These are phyloP conservation scores for Eucalyptus sp. DNA, from an alignment of 345 rosid genomes.

Conservation along the genomic window DNA sequence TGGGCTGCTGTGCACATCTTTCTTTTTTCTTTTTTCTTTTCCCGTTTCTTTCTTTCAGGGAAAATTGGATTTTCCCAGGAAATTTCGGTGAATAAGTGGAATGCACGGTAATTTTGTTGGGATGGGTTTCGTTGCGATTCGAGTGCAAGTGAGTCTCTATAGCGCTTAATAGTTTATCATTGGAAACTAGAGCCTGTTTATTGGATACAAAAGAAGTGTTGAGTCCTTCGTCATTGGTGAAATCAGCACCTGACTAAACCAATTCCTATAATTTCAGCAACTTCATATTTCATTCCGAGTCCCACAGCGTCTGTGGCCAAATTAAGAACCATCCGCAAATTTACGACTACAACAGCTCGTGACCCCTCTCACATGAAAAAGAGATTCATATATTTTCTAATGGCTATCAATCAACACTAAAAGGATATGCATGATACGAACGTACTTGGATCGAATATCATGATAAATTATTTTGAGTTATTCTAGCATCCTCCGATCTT, in stretches of 20 bases:
- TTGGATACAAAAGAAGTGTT: background rate
- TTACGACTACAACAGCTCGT: background rate
- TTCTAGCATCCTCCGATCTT: background rate
- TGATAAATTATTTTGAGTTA: background rate
- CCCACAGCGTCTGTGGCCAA: background rate
- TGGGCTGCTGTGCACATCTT: background rate
- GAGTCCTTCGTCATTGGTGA: background rate
- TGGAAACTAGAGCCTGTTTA: background rate
- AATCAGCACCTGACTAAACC: background rate
- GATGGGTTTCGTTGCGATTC: background rate
- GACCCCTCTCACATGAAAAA: background rate
- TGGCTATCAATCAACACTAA: background rate
- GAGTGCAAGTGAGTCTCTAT: background rate
- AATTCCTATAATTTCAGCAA: background rate
- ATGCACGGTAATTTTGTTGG: background rate
- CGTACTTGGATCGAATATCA: background rate
- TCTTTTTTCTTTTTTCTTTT: too few species aligned
- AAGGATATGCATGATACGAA: background rate
- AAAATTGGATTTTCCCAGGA: background rate
- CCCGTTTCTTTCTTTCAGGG: background rate
- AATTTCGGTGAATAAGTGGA: background rate
- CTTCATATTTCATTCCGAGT: background rate
- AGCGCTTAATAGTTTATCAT: background rate
- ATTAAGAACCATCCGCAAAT: background rate
- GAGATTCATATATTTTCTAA: background rate